Evolutionary conservation across 2,329 filamentous ascomycete species (phyloP).

Genomic region (Ophiostoma tasmaniense): DNA sequence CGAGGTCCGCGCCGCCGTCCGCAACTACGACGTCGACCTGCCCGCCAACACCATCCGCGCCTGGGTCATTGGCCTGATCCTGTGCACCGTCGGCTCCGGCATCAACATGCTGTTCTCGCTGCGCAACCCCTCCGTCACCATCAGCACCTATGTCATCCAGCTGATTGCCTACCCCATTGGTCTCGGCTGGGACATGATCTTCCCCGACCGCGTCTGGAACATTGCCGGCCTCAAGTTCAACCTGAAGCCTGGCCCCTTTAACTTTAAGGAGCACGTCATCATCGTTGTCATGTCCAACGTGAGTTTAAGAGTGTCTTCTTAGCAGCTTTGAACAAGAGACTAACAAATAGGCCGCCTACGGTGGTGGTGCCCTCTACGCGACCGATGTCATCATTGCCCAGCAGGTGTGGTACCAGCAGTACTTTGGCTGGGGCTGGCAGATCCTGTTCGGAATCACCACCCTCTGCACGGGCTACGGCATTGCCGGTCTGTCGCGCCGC

Average conservation of each 20-base stretch:
- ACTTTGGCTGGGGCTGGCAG: conserved; percentile 51
- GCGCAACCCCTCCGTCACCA: conserved; percentile 49
- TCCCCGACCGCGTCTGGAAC: conserved; percentile 45
- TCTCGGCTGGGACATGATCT: conserved; percentile 44
- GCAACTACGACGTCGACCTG: conserved; percentile 32
- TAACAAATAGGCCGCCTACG: conserved; percentile 44
- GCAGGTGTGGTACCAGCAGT: conserved; percentile 43
- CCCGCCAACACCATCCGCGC: conserved; percentile 56
- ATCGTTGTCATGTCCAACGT: conserved; percentile 59
- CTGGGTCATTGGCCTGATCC: conserved; percentile 48
- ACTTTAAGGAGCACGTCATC: conserved; percentile 53
- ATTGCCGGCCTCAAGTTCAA: conserved; percentile 47
- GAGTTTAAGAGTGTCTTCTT: conserved; percentile 24
- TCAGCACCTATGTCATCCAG: conserved; percentile 55
- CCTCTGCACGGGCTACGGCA: conserved; percentile 54
- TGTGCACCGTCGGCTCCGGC: conserved; percentile 49
- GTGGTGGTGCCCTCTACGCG: conserved; percentile 49
- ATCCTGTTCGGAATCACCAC: conserved; percentile 52
- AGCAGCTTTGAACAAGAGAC: not conserved
- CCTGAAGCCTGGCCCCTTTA: conserved; percentile 49
- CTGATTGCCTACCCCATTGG: conserved; percentile 54
- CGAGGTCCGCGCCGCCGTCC: conserved; percentile 39
- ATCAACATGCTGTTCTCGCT: conserved; percentile 52
- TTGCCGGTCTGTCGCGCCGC: conserved; percentile 50
- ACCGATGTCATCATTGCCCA: conserved; percentile 45